Evolutionary conservation across 2,329 filamentous ascomycete species (phyloP), one percentile per base, ranked within the genome.

Genomic region (Sclerotinia trifoliorum): DNA sequence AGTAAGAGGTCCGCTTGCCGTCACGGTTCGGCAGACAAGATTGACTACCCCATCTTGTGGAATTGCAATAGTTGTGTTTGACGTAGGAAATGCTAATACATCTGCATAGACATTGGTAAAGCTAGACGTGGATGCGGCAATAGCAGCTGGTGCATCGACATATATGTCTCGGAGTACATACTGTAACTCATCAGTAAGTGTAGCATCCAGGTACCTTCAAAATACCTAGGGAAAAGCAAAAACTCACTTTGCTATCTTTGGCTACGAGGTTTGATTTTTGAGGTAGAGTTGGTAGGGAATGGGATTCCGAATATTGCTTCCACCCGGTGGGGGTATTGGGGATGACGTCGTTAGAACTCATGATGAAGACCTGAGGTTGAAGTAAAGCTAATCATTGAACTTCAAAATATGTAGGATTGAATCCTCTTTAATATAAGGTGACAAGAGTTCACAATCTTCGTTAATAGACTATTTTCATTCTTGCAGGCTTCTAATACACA

Each of bases 91-190:
- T 8, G 55, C 55, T 42, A 57, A 24, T 13, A 57, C 55, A 42
- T 57, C 55, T 11, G 55, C 55, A 24, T 21, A 57, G 17, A 57
- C 42, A 19, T 57, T 19, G 10, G 32, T 57, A 32, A 42, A 21
- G 15, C 42, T 10, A 13, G 55, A 57, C 8, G 55, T 57, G 11
- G 55, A 57, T 57, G 55, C 32, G 3, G 24, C n/a, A n/a, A 57
- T 57, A 42, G 55, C 55, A 39, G 55, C 42, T 39, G 55, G 32
- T 39, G 32, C 55, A 42, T 57, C 55, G 15, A 57, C 35, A 24
- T 57, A 57, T 10, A 57, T 57, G 19, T 57, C 55, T 57, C 55
- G 55, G 32, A 42, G 4, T 10, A 57, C 32, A 42, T 57, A 57
- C 55, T 57, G 29, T 42, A 24, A n/a, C n/a, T 39, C 21, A n/a